A percentile compares a stretch with the other conserved stretches of the same genome.
Conservation (phyloP, 768 basidiomycete species). For the Termitomyces sp. region DNA sequence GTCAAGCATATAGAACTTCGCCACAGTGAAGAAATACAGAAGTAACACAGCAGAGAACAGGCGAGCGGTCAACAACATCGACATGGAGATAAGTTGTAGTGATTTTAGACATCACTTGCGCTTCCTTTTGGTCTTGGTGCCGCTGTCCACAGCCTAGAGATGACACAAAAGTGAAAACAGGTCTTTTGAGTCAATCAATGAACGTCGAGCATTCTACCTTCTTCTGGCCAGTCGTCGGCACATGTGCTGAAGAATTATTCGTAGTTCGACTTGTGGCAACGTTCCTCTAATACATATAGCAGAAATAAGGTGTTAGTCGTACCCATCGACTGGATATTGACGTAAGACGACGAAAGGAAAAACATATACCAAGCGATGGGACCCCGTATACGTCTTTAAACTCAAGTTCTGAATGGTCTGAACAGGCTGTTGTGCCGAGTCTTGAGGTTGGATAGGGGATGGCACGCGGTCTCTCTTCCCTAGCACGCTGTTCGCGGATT, state of each 20-base stretch:
- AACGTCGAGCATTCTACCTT: conserved; percentile 1
- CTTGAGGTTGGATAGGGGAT: conserved; percentile 2
- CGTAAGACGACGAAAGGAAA: neutral
- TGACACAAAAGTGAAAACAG: neutral
- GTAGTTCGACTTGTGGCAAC: neutral
- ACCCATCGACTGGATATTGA: neutral
- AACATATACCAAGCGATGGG: conserved; percentile 10
- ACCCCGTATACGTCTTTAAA: neutral
- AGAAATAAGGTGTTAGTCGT: neutral
- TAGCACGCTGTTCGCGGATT: neutral
- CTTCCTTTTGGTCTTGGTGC: conserved; percentile 4
- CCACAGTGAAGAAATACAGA: neutral
- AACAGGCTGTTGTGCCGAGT: neutral
- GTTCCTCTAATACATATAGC: neutral
- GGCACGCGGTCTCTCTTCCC: conserved; percentile 11
- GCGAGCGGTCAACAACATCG: neutral
- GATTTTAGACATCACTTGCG: neutral
- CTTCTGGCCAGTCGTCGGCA: neutral
- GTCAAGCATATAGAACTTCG: neutral
- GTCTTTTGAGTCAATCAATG: neutral
- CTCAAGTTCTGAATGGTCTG: neutral
- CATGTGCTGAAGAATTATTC: neutral
- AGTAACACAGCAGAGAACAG: neutral
- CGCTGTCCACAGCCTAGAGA: neutral
- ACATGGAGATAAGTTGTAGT: neutral